Conservation (phyloP, 2,329 filamentous ascomycete species). For the Drechslerella stenobrocha region DNA sequence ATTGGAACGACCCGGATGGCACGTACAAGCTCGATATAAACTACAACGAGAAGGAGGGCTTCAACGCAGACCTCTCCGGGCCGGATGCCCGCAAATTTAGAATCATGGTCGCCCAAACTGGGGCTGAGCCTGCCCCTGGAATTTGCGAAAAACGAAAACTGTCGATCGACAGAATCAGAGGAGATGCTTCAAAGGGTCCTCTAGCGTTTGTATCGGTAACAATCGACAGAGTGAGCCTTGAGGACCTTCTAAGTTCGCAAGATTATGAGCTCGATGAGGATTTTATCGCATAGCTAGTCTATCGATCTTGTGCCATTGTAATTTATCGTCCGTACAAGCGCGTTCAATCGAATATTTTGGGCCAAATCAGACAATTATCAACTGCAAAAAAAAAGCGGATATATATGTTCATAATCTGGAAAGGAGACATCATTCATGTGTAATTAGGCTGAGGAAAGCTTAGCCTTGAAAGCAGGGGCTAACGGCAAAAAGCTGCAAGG, state of each 20-base stretch:
- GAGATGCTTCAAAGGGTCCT: conserved; percentile 1
- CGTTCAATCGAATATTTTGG: too few species aligned
- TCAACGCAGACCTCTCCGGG: conserved; percentile 28
- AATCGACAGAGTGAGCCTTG: conserved; percentile 32
- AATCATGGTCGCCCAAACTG: conserved; percentile 32
- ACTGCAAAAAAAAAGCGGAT: too few species aligned
- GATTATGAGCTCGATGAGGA: conserved; percentile 32
- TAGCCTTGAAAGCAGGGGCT: too few species aligned
- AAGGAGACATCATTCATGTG: too few species aligned
- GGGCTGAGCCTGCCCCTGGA: too few species aligned
- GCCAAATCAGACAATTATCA: too few species aligned
- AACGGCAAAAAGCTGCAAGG: too few species aligned
- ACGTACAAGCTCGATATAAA: conserved; percentile 36
- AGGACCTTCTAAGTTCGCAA: conserved; percentile 18
- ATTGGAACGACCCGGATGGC: conserved; percentile 41
- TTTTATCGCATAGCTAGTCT: conserved; percentile 5
- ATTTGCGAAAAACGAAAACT: conserved; percentile 6
- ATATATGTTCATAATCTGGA: too few species aligned
- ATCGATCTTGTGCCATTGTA: too few species aligned
- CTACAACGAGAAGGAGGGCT: conserved; percentile 41
- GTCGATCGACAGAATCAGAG: neutral
- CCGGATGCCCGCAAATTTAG: conserved; percentile 35
- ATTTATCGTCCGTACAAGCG: too few species aligned
- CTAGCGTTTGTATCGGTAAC: conserved; percentile 37
- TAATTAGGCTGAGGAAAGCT: too few species aligned